Percentiles rank a stretch among this genome's conserved stretches.
phyloP scores from a whole-genome alignment of 2,329 filamentous ascomycete species.

The Ceratocystiopsis minuta region DNA sequence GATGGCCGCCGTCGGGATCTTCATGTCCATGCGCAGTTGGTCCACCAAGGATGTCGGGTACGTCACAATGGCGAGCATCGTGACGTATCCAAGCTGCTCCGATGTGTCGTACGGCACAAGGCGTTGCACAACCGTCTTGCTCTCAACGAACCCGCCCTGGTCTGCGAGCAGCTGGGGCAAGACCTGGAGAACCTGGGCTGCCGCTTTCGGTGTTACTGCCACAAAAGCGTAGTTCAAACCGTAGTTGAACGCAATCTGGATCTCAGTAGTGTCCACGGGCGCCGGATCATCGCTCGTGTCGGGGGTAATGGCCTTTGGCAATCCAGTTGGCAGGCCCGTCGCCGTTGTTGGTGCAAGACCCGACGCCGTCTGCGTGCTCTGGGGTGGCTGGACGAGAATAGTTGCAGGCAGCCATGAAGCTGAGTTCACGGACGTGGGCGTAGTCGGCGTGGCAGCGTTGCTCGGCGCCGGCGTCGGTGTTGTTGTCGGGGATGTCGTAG shows the following conservation, averaged over 20 bases:
- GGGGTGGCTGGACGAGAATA: conserved; percentile 36
- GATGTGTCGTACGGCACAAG: conserved; percentile 64
- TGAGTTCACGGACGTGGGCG: background rate
- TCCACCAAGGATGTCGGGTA: conserved; percentile 56
- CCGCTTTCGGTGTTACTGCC: conserved; percentile 48
- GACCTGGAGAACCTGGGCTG: conserved; percentile 68
- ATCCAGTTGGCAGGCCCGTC: conserved; percentile 41
- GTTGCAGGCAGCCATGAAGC: conserved; percentile 36
- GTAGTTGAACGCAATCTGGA: conserved; percentile 73
- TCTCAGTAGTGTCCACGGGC: conserved; percentile 48
- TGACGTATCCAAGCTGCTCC: conserved; percentile 53
- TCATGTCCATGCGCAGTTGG: conserved; percentile 49
- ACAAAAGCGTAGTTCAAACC: conserved; percentile 75
- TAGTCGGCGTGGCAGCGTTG: background rate
- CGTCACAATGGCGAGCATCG: conserved; percentile 51
- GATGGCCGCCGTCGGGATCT: conserved; percentile 50
- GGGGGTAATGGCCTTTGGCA: conserved; percentile 63
- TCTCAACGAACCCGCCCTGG: conserved; percentile 34
- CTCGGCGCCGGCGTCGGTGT: background rate
- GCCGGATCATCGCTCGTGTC: conserved; percentile 31
- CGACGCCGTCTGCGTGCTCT: conserved; percentile 20
- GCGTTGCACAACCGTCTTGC: conserved; percentile 46
- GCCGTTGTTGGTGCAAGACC: conserved; percentile 23
- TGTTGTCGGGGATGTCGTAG: no score
- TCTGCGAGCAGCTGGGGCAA: conserved; percentile 54